Conservation (phyloP, 345 rosid species). For the Triadica sebifera region DNA sequence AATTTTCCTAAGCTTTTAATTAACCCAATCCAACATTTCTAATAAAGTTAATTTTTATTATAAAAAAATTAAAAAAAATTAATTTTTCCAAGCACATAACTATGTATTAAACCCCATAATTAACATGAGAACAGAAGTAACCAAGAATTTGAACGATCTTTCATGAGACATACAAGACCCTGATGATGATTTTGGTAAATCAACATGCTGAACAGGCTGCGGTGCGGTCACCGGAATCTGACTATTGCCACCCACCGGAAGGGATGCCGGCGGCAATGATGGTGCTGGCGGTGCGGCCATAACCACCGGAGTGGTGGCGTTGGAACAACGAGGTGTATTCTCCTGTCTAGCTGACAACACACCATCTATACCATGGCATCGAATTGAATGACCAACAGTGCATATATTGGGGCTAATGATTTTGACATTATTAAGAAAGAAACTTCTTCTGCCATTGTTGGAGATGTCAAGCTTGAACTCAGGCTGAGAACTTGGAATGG, state of each 20-base stretch:
- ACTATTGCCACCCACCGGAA: background rate
- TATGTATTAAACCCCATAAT: background rate
- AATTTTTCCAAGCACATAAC: background rate
- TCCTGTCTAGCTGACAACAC: constrained; percentile 29
- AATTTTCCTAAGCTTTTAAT: no score
- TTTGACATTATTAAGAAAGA: constrained; percentile 58
- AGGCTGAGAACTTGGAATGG: constrained; percentile 50
- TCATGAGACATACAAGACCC: constrained; percentile 9
- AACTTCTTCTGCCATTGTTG: constrained; percentile 51
- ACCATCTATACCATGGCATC: constrained; percentile 76
- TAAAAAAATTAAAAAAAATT: no score
- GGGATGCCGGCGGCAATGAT: no score
- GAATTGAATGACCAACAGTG: constrained; percentile 50
- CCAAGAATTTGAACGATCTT: background rate
- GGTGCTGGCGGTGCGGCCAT: background rate
- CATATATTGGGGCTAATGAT: constrained; percentile 62
- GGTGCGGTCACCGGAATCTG: constrained; percentile 16
- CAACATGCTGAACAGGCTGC: constrained; percentile 5
- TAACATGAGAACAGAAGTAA: background rate
- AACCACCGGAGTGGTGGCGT: constrained; percentile 6
- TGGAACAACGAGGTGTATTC: constrained; percentile 35
- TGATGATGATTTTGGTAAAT: constrained; percentile 10
- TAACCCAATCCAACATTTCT: no score
- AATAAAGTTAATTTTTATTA: no score
- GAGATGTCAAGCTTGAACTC: constrained; percentile 43